These are phyloP conservation scores for Cystobasidiaceae sp. DNA, from an alignment of 1,284 basidiomycete species.

Conservation along the genomic window DNA sequence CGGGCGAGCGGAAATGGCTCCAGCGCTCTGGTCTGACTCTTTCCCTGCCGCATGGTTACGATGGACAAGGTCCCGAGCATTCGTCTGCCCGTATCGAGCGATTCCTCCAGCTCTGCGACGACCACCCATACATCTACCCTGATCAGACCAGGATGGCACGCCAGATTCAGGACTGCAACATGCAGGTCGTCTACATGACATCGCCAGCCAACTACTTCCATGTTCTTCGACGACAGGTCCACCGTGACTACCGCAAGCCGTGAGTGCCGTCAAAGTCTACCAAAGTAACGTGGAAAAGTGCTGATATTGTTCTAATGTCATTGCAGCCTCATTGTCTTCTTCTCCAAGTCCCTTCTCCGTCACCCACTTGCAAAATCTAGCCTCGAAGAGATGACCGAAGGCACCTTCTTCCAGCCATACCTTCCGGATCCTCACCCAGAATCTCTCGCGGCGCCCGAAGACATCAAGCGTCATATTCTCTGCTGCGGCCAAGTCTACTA, in stretches of 20 bases:
- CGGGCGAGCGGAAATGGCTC: conserved; percentile 97
- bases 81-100: conserved; percentile 93
- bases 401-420: conserved; percentile 89
- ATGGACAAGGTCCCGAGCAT: conserved; percentile 98
- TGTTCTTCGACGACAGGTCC: conserved; percentile 60
- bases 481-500: conserved; percentile 83
- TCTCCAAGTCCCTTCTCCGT: conserved; percentile 91
- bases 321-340: conserved; percentile 73
- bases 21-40: conserved; percentile 91
- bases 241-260: conserved; percentile 90
- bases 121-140: conserved; percentile 90
- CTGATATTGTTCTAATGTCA: neutral
- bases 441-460: conserved; percentile 68
- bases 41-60: conserved; percentile 92
- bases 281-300: neutral
- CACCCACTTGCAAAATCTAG: conserved; percentile 85
- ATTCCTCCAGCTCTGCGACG: conserved; percentile 96
- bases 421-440: conserved; percentile 74
- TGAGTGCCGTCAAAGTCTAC: neutral
- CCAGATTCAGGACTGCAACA: conserved; percentile 98
- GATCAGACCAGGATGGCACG: conserved; percentile 82
- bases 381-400: conserved; percentile 79
- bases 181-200: conserved; percentile 96
- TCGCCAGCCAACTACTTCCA: conserved; percentile 48
- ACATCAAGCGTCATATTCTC: conserved; percentile 79